Base-by-base conservation (phyloP, 2,329 filamentous ascomycete species). In the Fusarium solani-melongenae region DNA sequence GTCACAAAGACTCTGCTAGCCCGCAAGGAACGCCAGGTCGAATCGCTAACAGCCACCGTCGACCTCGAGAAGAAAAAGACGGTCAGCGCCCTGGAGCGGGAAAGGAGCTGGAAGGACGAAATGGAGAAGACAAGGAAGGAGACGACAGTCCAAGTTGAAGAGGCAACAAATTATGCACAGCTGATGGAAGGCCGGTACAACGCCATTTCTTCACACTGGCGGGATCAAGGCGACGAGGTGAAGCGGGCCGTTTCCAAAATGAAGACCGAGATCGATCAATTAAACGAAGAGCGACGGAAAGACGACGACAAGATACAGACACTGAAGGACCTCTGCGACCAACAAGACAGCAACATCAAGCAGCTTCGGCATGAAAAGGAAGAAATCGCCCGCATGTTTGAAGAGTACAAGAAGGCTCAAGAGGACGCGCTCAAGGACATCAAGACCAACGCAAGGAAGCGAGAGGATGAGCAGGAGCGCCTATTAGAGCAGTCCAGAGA, bases 1-100 rank as follows among this genome's bases (percentile, higher is more conserved):
- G 90, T 94, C 63, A 93, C 92, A 74, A 92, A 92, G 80, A 90
- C 91, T 15, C 84, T 94, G 9, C 86, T 95, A 31, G 89, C 91
- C 66, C 87, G 93, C 66, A 93, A 93, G 78, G 93, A 95, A 78
- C 88, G 93, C 14, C 93, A 94, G 80, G 89, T 95, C 46, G 91
- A 93, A 72, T 89, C 91, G 51, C 81, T 94, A 67, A 91, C 91
- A 76, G 85, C 87, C 10, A 86, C 90, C 20, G 85, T 94, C 31
- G 91, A 92, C 44, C 81, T 86, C 3, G 93, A 95, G 82, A 88
- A 89, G 79, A 87, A 88, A 74, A 88, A 90, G 71, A 86, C 92
- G 4, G 83, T 86, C 24, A 86, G 87, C 22, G 91, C 92, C 6
- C 86, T 89, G 70, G 86, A 87, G 59, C 86, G 89, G 33, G 92